Evolutionary conservation across 1,284 basidiomycete species (phyloP), one percentile per base, ranked within the genome.

Genomic region (Taiwanofungus camphoratus): DNA sequence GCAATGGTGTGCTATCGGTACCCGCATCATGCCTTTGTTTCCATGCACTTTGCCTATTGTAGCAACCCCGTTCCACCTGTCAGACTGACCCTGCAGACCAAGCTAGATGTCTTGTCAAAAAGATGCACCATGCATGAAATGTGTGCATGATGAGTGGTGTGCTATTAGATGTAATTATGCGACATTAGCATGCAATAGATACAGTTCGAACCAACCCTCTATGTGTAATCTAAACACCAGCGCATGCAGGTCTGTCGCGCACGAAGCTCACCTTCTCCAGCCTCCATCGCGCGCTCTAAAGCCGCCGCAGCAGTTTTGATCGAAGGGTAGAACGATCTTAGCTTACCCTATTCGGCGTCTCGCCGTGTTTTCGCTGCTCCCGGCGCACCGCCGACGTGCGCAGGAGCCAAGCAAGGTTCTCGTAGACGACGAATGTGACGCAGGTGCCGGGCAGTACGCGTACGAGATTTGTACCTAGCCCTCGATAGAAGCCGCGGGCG

Each of bases 361-460:
- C 23, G 8, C 11, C 34, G 5, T 24, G 39, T 41, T 33, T 48
- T 29, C 44, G 45, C 41, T 49, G 36, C n/a, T 53, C 51, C 29
- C 65, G 54, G 21, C 56, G 56, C 5, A 51, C 68, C 35, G 83
- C 86, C 6, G 72, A 73, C 8, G 74, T 76, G 52, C 85, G 71
- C 46, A 93, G 69, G 21, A 87, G 60, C 90, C 89, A 93, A 0
- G 89, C 88, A 40, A 95, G 61, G 57, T 98, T 97, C 65, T 98
- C 96, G 61, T 98, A 99, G 15, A 97, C 93, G 29, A 99, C 95
- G 59, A 99, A 97, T 1, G 95, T 98, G 38, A 97, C 90, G 62
- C 95, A 98, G 1, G 95, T 99, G 16, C 95, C 95, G 0, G 95
- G 95, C 7, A 99, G 73, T 39, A 99, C 93, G 24, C 95, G 79